A percentile compares a stretch with the other conserved stretches of the same genome.
phyloP scores from a whole-genome alignment of 768 basidiomycete species.

The Gymnopilus dilepis region DNA sequence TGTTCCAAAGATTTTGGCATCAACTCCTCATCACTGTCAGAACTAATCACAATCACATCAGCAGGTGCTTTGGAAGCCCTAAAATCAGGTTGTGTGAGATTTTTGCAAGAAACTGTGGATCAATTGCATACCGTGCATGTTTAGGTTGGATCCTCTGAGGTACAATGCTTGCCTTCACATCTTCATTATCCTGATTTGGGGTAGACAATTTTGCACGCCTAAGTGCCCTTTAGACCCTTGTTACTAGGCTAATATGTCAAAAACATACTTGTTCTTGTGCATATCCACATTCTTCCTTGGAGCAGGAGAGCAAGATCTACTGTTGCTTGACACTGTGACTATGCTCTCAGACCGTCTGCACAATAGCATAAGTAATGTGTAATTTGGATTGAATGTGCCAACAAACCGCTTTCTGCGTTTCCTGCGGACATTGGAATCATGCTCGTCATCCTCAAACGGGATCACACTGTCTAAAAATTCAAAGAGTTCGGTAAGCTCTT shows the following conservation, averaged over 20 bases:
- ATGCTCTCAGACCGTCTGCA: constrained; percentile 66
- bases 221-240: background rate
- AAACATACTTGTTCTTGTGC: constrained; percentile 47
- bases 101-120: background rate
- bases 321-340: constrained; percentile 47
- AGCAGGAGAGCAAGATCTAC: constrained; percentile 39
- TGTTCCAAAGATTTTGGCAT: constrained; percentile 20
- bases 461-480: constrained; percentile 75
- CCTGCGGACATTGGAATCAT: constrained; percentile 43
- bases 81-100: background rate
- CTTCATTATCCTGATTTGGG: constrained; percentile 45
- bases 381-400: background rate
- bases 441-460: constrained; percentile 68
- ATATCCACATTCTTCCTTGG: constrained; percentile 35
- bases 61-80: constrained; percentile 47
- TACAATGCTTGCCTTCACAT: constrained; percentile 35
- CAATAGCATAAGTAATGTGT: constrained; percentile 2
- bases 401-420: constrained; percentile 55
- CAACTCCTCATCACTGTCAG: constrained; percentile 40
- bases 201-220: constrained; percentile 64
- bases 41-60: constrained; percentile 41
- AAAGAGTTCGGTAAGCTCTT: constrained; percentile 67
- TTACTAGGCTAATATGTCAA: background rate
- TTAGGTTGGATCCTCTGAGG: constrained; percentile 62
- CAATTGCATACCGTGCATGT: constrained; percentile 59